Conservation (phyloP, 257 asterid species). For the Dorcoceras hygrometricum region DNA sequence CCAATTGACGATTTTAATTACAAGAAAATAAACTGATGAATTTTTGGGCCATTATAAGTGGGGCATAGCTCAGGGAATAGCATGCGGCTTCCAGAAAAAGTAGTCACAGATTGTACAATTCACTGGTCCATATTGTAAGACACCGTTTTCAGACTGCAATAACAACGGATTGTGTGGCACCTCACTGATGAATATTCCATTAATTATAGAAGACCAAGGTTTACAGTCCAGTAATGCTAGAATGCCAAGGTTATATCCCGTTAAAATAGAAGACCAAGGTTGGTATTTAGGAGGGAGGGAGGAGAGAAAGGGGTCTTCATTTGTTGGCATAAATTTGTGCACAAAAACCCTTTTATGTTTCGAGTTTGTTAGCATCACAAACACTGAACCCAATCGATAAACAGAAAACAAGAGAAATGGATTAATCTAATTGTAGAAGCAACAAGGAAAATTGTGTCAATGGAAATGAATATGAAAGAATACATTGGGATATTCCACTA, state of each 20-base stretch:
- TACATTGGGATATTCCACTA: too few species aligned
- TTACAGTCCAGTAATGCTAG: too few species aligned
- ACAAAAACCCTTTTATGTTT: neutral
- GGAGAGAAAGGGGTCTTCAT: slow-evolving; percentile 1
- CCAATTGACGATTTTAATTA: slow-evolving; percentile 15
- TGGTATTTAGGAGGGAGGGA: neutral
- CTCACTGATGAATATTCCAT: neutral
- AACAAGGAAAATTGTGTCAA: too few species aligned
- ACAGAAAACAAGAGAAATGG: too few species aligned
- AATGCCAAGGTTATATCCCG: too few species aligned
- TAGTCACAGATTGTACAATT: neutral
- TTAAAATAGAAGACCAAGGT: neutral
- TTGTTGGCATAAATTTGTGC: slow-evolving; percentile 12
- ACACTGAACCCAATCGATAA: too few species aligned
- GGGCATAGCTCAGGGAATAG: slow-evolving; percentile 2
- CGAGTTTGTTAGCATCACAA: too few species aligned
- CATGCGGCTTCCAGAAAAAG: slow-evolving; percentile 1
- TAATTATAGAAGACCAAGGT: neutral
- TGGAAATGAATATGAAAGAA: too few species aligned
- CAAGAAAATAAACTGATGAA: slow-evolving; percentile 15
- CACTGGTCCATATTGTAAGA: neutral
- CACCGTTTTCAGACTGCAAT: neutral
- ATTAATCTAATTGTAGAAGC: too few species aligned
- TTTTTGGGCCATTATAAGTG: slow-evolving; percentile 8
- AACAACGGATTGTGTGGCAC: neutral